These are phyloP conservation scores for Sordaria brevicollis DNA, from an alignment of 495 filamentous ascomycete species.

Conservation along the genomic window DNA sequence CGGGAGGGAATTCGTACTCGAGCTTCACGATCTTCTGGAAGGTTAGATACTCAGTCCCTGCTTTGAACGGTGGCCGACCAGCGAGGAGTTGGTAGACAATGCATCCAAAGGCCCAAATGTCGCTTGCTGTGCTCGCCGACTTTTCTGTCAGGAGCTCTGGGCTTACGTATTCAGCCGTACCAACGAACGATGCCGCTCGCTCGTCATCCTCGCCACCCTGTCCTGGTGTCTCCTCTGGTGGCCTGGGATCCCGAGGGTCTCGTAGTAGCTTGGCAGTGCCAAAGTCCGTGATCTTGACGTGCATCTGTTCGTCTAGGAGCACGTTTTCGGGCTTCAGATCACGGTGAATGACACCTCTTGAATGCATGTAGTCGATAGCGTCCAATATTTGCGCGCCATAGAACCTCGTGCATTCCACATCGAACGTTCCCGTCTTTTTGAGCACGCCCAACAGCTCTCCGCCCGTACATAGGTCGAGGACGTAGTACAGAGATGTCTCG, in stretches of 20 bases:
- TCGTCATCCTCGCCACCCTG: conserved; percentile 52
- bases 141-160: conserved; percentile 93
- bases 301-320: conserved; percentile 86
- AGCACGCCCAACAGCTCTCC: conserved; percentile 88
- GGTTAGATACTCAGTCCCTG: conserved; percentile 90
- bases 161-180: conserved; percentile 97
- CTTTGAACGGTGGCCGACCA: conserved; percentile 94
- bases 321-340: conserved; percentile 98
- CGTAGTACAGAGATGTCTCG: conserved; percentile 90
- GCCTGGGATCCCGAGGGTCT: conserved; percentile 44
- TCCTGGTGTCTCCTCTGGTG: conserved; percentile 37
- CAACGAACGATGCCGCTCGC: conserved; percentile 88
- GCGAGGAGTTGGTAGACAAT: conserved; percentile 95
- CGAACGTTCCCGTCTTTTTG: conserved; percentile 89
- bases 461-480: conserved; percentile 85
- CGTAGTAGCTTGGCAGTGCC: conserved; percentile 92
- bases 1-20: conserved; percentile 86
- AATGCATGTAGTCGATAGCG: conserved; percentile 97
- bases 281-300: conserved; percentile 98
- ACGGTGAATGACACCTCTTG: conserved; percentile 87
- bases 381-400: conserved; percentile 96
- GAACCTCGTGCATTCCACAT: conserved; percentile 90
- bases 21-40: conserved; percentile 96
- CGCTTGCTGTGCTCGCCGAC: conserved; percentile 94
- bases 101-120: conserved; percentile 99